Evolutionary conservation across 768 basidiomycete species (phyloP), one percentile per base, ranked within the genome.

Genomic region (Calocybe cyanea): DNA sequence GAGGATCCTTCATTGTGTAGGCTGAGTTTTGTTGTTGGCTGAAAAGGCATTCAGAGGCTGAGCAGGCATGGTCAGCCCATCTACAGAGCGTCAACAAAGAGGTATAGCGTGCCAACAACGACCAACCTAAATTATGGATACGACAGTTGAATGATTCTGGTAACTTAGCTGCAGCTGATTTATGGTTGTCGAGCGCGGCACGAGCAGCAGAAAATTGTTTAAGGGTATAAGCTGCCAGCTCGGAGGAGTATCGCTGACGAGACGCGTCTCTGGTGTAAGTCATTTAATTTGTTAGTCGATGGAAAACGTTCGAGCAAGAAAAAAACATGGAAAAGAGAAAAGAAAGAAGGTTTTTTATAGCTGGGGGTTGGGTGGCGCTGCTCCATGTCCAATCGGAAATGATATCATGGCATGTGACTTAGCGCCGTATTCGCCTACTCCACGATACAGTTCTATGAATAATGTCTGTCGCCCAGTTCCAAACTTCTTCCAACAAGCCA

Each of bases 401-500:
- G 45, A 47, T 47, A 19, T 48, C 34, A 21, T 28, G 33, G 28
- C 17, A 25, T 21, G 3, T 43, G 8, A 32, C 31, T 30, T 20
- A 41, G 63, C 57, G 67, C 50, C 69, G 59, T 48, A 69, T 39
- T 41, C 66, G 63, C 45, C 62, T 57, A 51, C 67, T 63, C 70
- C 69, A 75, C 35, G 58, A 57, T 28, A 70, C 48, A 41, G 65
- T 52, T 57, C 59, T 62, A 47, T 71, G 60, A 37, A 65, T 49
- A 40, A 63, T 54, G 45, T 64, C 67, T 49, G 60, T 63, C n/a
- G 66, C 63, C 77, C 78, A 78, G 28, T 65, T 73, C 82, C 80
- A 83, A 24, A 72, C 57, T 49, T 83, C 79, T 59, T 83, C 81
- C 41, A 85, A 61, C 38, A 81, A 58, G 11, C 77, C 80, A 56